phyloP scores from a whole-genome alignment of 169 alveolate species.

The Babesia sp. region DNA sequence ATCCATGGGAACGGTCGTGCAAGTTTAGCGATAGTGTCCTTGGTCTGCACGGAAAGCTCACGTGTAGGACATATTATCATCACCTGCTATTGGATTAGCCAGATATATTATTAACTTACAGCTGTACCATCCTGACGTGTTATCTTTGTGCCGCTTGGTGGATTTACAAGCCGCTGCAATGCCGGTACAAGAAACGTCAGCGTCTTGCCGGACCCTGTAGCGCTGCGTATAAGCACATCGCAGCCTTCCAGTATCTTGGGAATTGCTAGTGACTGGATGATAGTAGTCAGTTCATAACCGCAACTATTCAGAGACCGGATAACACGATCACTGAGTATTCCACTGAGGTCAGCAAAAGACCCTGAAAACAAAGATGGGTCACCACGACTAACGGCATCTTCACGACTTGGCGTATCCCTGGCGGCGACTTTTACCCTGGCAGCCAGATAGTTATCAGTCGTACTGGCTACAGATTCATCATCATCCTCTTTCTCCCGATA shows the following conservation, averaged over 20 bases:
- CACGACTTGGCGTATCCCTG: not conserved
- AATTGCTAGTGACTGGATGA: slow-evolving; percentile 93
- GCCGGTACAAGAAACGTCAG: slow-evolving; percentile 98
- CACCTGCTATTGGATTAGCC: slow-evolving; percentile 21
- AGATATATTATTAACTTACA: slow-evolving; percentile 1
- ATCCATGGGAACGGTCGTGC: slow-evolving; percentile 79
- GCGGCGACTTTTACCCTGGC: not conserved
- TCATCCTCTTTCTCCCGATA: not conserved
- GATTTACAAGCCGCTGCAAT: slow-evolving; percentile 88
- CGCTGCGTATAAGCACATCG: slow-evolving; percentile 96
- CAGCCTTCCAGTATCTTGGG: slow-evolving; percentile 95
- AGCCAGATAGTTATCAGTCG: not conserved
- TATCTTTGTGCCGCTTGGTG: slow-evolving; percentile 23
- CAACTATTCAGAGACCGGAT: slow-evolving; percentile 37
- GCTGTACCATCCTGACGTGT: slow-evolving; percentile 63
- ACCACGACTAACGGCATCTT: slow-evolving; percentile 29
- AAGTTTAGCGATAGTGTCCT: slow-evolving; percentile 56
- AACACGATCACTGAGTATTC: slow-evolving; percentile 35
- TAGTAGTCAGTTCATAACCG: slow-evolving; percentile 86
- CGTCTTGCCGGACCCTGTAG: slow-evolving; percentile 98
- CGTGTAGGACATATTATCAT: slow-evolving; percentile 81
- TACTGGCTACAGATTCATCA: not conserved
- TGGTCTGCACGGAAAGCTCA: slow-evolving; percentile 79
- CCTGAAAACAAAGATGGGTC: slow-evolving; percentile 57
- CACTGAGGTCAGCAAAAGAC: slow-evolving; percentile 3